Conservation (phyloP, 257 asterid genomes). For the Henckelia pumila region DNA sequence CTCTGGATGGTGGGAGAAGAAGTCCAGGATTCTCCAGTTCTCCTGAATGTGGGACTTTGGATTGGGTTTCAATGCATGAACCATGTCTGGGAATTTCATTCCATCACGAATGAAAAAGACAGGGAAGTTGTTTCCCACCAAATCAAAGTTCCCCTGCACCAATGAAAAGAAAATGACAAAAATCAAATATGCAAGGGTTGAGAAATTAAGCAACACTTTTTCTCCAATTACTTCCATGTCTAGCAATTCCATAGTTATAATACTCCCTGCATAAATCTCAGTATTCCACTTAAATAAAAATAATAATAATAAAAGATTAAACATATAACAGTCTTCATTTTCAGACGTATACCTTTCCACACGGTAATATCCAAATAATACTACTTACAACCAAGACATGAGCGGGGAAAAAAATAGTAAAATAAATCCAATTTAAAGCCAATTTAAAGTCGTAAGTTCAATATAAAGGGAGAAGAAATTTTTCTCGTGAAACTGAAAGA, state of each 20-base stretch:
- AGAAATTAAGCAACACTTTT: background rate
- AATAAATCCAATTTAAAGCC: no score
- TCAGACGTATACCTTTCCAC: background rate
- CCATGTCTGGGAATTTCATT: conserved; percentile 89
- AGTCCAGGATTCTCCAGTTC: conserved; percentile 88
- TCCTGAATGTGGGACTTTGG: conserved; percentile 97
- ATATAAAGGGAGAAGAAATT: background rate
- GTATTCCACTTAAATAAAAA: background rate
- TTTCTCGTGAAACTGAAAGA: background rate
- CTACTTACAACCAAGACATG: no score
- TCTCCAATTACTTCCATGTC: background rate
- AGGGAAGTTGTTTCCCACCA: conserved; percentile 98
- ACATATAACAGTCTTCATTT: no score
- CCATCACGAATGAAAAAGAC: conserved; percentile 91
- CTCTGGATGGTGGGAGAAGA: conserved; percentile 95
- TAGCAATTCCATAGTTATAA: background rate
- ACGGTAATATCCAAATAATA: background rate
- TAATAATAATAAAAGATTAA: no score
- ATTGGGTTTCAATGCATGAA: conserved; percentile 88
- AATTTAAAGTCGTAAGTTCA: background rate
- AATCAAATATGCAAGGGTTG: no score
- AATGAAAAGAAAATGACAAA: background rate
- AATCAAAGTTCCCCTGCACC: conserved; percentile 83
- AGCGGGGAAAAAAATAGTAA: no score
- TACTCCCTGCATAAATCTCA: background rate